Conservation (phyloP, 192 early-diverging fungal species). For the Coemansia sp. region DNA sequence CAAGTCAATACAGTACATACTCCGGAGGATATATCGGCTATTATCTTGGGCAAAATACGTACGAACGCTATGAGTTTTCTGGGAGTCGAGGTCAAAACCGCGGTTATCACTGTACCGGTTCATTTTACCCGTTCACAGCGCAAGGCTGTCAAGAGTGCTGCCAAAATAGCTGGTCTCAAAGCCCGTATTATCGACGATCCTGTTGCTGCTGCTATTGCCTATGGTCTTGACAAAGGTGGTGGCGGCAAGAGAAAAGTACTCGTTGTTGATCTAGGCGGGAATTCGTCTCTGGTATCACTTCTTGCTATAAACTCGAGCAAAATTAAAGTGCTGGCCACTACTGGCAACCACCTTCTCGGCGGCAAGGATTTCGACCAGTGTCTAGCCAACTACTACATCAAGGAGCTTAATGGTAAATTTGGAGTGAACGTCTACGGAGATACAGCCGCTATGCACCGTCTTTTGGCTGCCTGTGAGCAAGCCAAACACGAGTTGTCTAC, state of each 20-base stretch:
- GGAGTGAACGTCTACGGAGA: constrained; percentile 82
- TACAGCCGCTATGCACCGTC: constrained; percentile 78
- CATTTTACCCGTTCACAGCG: constrained; percentile 98
- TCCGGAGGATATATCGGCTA: constrained; percentile 94
- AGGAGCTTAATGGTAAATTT: constrained; percentile 94
- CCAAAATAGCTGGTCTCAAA: constrained; percentile 89
- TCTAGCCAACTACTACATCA: constrained; percentile 89
- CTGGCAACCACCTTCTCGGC: constrained; percentile 97
- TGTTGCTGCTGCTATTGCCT: constrained; percentile 96
- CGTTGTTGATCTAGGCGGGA: constrained; percentile 97
- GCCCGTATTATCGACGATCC: constrained; percentile 99
- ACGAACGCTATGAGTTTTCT: constrained; percentile 91
- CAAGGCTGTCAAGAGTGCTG: constrained; percentile 98
- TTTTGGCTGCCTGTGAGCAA: constrained; percentile 94
- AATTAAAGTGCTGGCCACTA: constrained; percentile 97
- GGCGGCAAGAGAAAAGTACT: constrained; percentile 88
- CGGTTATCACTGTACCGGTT: constrained; percentile 96
- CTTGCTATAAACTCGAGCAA: constrained; percentile 95
- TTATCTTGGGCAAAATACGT: constrained; percentile 97
- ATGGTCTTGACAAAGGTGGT: constrained; percentile 90
- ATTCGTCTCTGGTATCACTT: constrained; percentile 97
- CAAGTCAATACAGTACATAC: constrained; percentile 66
- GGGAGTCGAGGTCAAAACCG: constrained; percentile 76
- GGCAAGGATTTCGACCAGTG: constrained; percentile 99
- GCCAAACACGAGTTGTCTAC: constrained; percentile 95